These are phyloP conservation scores for Ascochyta rabiei DNA, from an alignment of 2,329 filamentous ascomycete genomes.

Conservation along the genomic window DNA sequence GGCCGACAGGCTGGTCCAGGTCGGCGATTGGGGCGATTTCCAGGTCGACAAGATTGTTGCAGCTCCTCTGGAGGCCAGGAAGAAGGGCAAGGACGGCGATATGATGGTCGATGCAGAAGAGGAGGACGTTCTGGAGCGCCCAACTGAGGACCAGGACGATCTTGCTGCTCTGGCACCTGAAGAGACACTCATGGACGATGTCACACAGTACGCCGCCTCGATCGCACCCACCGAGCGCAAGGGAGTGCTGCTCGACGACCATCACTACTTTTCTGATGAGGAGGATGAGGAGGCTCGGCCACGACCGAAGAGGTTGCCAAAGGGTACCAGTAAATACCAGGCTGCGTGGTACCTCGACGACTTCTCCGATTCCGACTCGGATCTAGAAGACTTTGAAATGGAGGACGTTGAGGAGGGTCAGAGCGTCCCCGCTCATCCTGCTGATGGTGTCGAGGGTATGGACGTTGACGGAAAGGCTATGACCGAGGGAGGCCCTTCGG, in stretches of 20 bases:
- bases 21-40: slow-evolving; percentile 93
- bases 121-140: slow-evolving; percentile 68
- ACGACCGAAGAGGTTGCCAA: slow-evolving; percentile 77
- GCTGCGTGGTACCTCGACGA: slow-evolving; percentile 90
- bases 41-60: slow-evolving; percentile 88
- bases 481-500: slow-evolving; percentile 81
- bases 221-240: slow-evolving; percentile 63
- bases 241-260: slow-evolving; percentile 91
- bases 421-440: slow-evolving; percentile 66
- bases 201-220: slow-evolving; percentile 56
- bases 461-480: slow-evolving; percentile 58
- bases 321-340: slow-evolving; percentile 92
- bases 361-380: slow-evolving; percentile 82
- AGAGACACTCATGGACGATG: slow-evolving; percentile 77
- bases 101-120: slow-evolving; percentile 70
- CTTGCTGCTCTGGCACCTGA: slow-evolving; percentile 85
- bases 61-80: slow-evolving; percentile 67
- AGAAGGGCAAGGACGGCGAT: slow-evolving; percentile 65
- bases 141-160: slow-evolving; percentile 81
- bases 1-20: slow-evolving; percentile 84
- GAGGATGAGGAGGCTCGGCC: slow-evolving; percentile 66
- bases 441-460: slow-evolving; percentile 79
- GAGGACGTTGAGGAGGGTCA: slow-evolving; percentile 65
- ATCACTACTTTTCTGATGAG: slow-evolving; percentile 97
- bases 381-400: slow-evolving; percentile 67